A percentile compares a stretch with the other conserved stretches of the same genome.
Evolutionary conservation across 768 basidiomycete genomes (phyloP).

Genomic region (Guyanaporus albipodus): DNA sequence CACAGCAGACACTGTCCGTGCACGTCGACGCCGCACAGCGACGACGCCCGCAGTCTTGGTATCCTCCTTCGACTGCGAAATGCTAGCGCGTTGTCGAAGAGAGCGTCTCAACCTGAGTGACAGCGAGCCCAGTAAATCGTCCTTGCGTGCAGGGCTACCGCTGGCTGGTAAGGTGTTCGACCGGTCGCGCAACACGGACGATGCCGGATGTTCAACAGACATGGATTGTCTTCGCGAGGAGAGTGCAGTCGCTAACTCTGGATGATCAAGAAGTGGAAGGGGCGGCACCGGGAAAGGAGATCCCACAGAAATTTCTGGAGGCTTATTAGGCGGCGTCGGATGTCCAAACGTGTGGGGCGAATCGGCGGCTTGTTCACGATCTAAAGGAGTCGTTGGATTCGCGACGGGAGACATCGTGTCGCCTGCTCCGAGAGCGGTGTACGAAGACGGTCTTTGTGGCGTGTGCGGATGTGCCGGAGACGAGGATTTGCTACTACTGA

Average conservation of each 20-base stretch:
- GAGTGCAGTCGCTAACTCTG: constrained; percentile 25
- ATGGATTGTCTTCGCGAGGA: constrained; percentile 19
- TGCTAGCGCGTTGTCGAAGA: constrained; percentile 27
- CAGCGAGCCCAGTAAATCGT: constrained; percentile 21
- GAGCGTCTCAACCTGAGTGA: constrained; percentile 26
- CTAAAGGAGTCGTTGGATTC: constrained; percentile 27
- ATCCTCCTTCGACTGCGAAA: constrained; percentile 24
- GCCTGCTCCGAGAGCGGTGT: constrained; percentile 14
- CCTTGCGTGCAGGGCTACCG: constrained; percentile 13
- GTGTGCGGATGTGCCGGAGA: constrained; percentile 29
- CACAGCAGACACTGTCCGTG: constrained; percentile 32
- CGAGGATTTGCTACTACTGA: constrained; percentile 24
- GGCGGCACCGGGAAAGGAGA: constrained; percentile 43
- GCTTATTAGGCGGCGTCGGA: constrained; percentile 31
- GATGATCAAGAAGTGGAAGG: constrained; percentile 50
- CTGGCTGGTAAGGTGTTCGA: constrained; percentile 22
- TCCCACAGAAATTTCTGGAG: constrained; percentile 21
- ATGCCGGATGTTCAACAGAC: constrained; percentile 3
- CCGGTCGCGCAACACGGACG: constrained; percentile 17
- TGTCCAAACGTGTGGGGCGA: constrained; percentile 42
- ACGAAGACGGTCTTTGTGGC: constrained; percentile 23
- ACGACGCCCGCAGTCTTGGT: too few relatives aligned
- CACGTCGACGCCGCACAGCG: constrained; percentile 21
- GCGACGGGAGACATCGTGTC: constrained; percentile 10
- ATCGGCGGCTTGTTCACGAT: constrained; percentile 23